Conservation (phyloP, 1,284 basidiomycete species). For the Trichosporon faecale region DNA sequence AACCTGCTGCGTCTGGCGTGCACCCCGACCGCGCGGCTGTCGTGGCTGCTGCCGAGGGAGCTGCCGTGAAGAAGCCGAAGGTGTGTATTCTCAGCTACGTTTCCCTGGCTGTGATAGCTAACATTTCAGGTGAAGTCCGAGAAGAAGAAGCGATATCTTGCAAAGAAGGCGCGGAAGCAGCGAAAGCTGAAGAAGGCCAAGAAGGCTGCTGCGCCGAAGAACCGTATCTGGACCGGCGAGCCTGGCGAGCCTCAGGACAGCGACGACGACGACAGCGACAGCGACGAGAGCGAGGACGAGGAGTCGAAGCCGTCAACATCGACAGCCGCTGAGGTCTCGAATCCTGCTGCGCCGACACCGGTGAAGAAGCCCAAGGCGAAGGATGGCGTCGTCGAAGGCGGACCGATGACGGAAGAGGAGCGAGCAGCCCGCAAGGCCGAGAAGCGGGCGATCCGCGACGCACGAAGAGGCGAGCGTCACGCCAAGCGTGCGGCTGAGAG, state of each 20-base stretch:
- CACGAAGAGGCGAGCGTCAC: slow-evolving; percentile 17
- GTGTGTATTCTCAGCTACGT: slow-evolving; percentile 20
- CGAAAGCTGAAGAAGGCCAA: slow-evolving; percentile 57
- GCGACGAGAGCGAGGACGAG: slow-evolving; percentile 15
- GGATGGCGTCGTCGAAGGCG: background rate
- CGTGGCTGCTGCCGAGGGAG: slow-evolving; percentile 2
- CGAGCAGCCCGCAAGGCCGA: slow-evolving; percentile 25
- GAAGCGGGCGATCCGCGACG: slow-evolving; percentile 22
- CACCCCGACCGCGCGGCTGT: slow-evolving; percentile 20
- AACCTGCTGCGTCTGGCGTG: background rate
- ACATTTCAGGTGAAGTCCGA: slow-evolving; percentile 40
- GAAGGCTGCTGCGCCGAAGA: slow-evolving; percentile 48
- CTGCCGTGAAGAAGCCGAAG: slow-evolving; percentile 30
- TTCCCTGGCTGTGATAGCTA: background rate
- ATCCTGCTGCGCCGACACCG: background rate
- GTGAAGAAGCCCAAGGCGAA: slow-evolving; percentile 1
- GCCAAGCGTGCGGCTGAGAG: slow-evolving; percentile 20
- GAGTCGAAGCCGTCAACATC: background rate
- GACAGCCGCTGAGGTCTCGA: background rate
- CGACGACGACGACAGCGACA: slow-evolving; percentile 19
- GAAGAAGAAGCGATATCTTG: slow-evolving; percentile 64
- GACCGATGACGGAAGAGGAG: background rate
- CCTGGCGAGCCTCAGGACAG: slow-evolving; percentile 18
- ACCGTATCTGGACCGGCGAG: slow-evolving; percentile 29
- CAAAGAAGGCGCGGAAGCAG: slow-evolving; percentile 63